A percentile compares a stretch with the other conserved stretches of the same genome.
Evolutionary conservation across 305 asterid genomes (phyloP).

Genomic region (Ilex paraguariensis): DNA sequence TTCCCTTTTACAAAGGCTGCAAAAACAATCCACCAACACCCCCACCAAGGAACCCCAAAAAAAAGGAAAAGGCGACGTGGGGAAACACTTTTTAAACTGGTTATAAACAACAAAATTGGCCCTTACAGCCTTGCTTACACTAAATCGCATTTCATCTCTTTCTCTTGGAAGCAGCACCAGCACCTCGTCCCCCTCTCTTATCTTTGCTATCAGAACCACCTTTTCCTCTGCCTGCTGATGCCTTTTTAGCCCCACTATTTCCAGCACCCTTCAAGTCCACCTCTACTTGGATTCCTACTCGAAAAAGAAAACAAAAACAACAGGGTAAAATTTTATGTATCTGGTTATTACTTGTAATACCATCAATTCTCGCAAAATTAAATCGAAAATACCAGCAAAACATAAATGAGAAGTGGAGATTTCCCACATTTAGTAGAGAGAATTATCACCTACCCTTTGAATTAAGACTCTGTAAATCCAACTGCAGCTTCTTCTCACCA

Average conservation of each 20-base stretch:
- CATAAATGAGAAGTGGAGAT: neutral
- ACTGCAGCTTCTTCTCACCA: constrained; percentile 53
- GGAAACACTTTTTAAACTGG: too few relatives aligned
- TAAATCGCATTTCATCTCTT: constrained; percentile 45
- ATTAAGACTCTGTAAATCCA: constrained; percentile 60
- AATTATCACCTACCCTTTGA: constrained; percentile 57
- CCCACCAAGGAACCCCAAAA: too few relatives aligned
- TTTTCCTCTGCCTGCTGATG: constrained; percentile 52
- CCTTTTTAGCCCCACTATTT: constrained; percentile 46
- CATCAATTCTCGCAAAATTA: too few relatives aligned
- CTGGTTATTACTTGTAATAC: too few relatives aligned
- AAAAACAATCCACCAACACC: neutral
- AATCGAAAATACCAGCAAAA: neutral
- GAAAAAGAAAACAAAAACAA: neutral
- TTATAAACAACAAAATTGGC: too few relatives aligned
- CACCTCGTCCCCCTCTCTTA: constrained; percentile 37
- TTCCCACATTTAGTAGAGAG: neutral
- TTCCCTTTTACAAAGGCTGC: too few relatives aligned
- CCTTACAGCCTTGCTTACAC: too few relatives aligned
- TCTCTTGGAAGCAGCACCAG: constrained; percentile 63
- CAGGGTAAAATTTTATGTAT: neutral
- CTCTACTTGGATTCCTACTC: constrained; percentile 60
- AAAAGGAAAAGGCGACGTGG: too few relatives aligned
- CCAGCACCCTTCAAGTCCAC: constrained; percentile 75
- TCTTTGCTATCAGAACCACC: constrained; percentile 8